Evolutionary conservation across 1,284 basidiomycete genomes (phyloP), one percentile per base, ranked within the genome.

Genomic region (Pyrrhoderma noxium): DNA sequence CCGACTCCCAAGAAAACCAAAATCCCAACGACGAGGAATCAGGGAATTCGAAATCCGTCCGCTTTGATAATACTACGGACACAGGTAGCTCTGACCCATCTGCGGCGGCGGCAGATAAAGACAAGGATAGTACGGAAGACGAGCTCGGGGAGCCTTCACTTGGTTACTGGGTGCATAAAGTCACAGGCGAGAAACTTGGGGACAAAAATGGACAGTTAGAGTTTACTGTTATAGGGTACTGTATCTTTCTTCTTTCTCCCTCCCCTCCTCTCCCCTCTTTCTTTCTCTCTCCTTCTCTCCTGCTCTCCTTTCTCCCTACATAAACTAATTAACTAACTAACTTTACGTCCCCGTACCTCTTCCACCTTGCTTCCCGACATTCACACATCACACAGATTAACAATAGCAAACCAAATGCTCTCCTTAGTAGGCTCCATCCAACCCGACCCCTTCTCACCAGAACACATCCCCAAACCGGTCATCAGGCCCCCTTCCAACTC

Each of bases 391-490:
- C 21, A 65, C 27, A 96, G 93, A 25, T 66, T 97, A 55, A 95
- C 89, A 7, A 81, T 97, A 45, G 90, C 93, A 38, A 96, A 98
- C 62, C 85, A 95, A 60, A 96, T 97, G 89, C 74, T 99, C 13
- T 95, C 93, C 1, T 72, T 98, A 13, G 79, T 91, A 23, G 95
- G 93, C 8, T 97, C 95, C 1, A 75, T 99, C 56, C 85, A 96
- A 54, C 62, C 72, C 0, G 85, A 94, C 60, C 94, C 94, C 0
- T 90, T 93, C 65, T 86, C 85, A 18, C 75, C 80, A 0, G 72
- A 73, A 31, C 82, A 86, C 61, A 61, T 72, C 14, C 70, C 74
- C 3, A 63, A 64, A 22, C 55, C 64, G 2, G 42, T 66, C 25
- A 61, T 62, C 27, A 31, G 11, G 11, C 27, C 27, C 11, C 22